A percentile compares a stretch with the other conserved stretches of the same genome.
Evolutionary conservation across 2,329 filamentous ascomycete species (phyloP).

Genomic region (Xylariaceae sp.): DNA sequence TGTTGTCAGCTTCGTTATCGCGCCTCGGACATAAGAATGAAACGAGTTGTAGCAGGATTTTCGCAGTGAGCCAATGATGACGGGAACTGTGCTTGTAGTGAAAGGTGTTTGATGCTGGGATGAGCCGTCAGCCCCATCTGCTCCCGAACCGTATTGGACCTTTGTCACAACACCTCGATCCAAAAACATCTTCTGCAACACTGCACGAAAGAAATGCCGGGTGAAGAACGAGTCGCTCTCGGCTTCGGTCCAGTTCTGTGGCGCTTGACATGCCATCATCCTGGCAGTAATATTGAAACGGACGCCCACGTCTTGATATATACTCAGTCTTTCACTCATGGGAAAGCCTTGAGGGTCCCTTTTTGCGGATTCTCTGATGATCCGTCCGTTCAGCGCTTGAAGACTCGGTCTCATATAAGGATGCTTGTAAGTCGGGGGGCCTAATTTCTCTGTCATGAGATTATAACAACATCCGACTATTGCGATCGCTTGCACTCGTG

Average conservation of each 20-base stretch:
- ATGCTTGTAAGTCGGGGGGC: slow-evolving; percentile 81
- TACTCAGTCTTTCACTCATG: slow-evolving; percentile 71
- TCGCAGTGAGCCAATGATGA: slow-evolving; percentile 80
- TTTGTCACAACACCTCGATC: slow-evolving; percentile 74
- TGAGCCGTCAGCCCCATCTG: not conserved
- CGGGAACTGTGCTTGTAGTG: slow-evolving; percentile 63
- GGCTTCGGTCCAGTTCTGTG: slow-evolving; percentile 78
- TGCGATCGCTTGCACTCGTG: slow-evolving; percentile 80
- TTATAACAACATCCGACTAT: slow-evolving; percentile 99
- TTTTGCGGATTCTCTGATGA: slow-evolving; percentile 63
- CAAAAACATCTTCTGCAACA: slow-evolving; percentile 88
- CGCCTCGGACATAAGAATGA: slow-evolving; percentile 72
- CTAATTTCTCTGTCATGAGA: slow-evolving; percentile 83
- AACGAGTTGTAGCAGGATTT: slow-evolving; percentile 79
- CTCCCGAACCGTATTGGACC: slow-evolving; percentile 34
- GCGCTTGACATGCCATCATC: slow-evolving; percentile 97
- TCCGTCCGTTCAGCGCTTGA: slow-evolving; percentile 63
- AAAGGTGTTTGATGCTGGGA: slow-evolving; percentile 35
- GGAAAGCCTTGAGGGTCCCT: slow-evolving; percentile 90
- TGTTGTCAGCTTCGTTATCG: slow-evolving; percentile 67
- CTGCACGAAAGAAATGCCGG: slow-evolving; percentile 85
- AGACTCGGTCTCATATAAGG: slow-evolving; percentile 68
- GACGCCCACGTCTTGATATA: slow-evolving; percentile 58
- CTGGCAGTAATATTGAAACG: slow-evolving; percentile 91
- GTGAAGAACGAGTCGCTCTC: slow-evolving; percentile 89